A percentile compares a stretch with the other conserved stretches of the same genome.
These are phyloP conservation scores for Termitomyces sp. DNA, from an alignment of 768 basidiomycete species.

Conservation along the genomic window DNA sequence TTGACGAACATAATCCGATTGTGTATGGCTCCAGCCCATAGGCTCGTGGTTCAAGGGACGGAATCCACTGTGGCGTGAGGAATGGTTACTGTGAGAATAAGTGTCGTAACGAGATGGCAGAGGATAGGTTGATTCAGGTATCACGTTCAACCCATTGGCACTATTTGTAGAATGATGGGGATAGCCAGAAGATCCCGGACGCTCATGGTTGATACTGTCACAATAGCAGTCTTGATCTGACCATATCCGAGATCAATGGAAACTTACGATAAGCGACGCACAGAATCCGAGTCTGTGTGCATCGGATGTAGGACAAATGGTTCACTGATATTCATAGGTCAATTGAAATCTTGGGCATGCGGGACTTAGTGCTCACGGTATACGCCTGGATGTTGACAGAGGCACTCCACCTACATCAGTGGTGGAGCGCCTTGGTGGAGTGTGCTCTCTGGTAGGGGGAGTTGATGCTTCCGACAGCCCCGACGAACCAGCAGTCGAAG, in stretches of 20 bases:
- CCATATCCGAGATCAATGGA: conserved; percentile 4
- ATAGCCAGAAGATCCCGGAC: conserved; percentile 43
- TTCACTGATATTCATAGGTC: conserved; percentile 32
- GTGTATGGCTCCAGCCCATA: conserved; percentile 41
- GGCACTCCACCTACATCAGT: conserved; percentile 39
- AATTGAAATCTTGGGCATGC: conserved; percentile 1
- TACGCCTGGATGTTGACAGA: conserved; percentile 33
- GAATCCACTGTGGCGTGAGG: conserved; percentile 45
- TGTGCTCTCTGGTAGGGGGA: conserved; percentile 64
- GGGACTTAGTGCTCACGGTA: conserved; percentile 29
- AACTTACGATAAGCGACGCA: conserved; percentile 47
- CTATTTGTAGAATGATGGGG: conserved; percentile 36
- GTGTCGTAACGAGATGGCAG: conserved; percentile 50
- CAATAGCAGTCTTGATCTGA: conserved; percentile 9
- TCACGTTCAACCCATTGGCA: conserved; percentile 48
- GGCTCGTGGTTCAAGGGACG: conserved; percentile 50
- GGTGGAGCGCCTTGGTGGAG: conserved; percentile 54
- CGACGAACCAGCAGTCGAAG: conserved; percentile 75
- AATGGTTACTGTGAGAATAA: conserved; percentile 35
- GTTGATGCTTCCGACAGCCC: conserved; percentile 70
- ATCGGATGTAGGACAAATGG: conserved; percentile 43
- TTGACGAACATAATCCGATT: conserved; percentile 61
- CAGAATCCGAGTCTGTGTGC: conserved; percentile 38
- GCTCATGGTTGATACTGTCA: conserved; percentile 15
- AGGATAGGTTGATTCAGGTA: conserved; percentile 57